A percentile compares a stretch with the other conserved stretches of the same genome.
Evolutionary conservation across 257 asterid species (phyloP).

Genomic region (Paulownia fortunei): DNA sequence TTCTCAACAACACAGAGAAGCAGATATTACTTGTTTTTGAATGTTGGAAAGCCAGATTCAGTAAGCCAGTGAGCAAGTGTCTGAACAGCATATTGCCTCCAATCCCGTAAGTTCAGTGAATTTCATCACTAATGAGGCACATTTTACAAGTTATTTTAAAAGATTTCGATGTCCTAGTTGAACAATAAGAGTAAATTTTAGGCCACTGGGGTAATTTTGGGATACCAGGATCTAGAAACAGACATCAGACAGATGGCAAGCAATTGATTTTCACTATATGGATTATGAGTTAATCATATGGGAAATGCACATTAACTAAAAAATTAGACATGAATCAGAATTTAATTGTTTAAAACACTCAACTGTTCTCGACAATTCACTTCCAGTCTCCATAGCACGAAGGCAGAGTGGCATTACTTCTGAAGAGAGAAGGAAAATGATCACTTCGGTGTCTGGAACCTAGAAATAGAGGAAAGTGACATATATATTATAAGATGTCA

Average conservation of each 20-base stretch:
- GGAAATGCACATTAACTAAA: background rate
- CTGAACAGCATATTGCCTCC: background rate
- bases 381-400: slow-evolving; percentile 42
- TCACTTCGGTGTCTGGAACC: slow-evolving; percentile 38
- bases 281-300: background rate
- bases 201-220: background rate
- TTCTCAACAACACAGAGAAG: background rate
- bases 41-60: background rate
- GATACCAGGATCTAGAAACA: background rate
- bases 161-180: background rate
- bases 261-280: background rate
- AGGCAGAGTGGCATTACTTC: slow-evolving; percentile 47
- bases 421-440: slow-evolving; percentile 38
- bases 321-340: background rate
- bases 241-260: background rate
- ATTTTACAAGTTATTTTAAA: background rate
- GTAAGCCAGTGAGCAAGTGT: background rate
- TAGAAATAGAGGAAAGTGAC: slow-evolving; percentile 23
- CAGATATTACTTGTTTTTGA: background rate
- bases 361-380: slow-evolving; percentile 42
- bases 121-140: background rate
- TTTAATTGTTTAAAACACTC: slow-evolving; percentile 11
- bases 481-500: background rate
- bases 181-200: background rate
- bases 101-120: background rate